These are phyloP conservation scores for Lachnellula occidentalis DNA, from an alignment of 2,329 filamentous ascomycete species.

Conservation along the genomic window DNA sequence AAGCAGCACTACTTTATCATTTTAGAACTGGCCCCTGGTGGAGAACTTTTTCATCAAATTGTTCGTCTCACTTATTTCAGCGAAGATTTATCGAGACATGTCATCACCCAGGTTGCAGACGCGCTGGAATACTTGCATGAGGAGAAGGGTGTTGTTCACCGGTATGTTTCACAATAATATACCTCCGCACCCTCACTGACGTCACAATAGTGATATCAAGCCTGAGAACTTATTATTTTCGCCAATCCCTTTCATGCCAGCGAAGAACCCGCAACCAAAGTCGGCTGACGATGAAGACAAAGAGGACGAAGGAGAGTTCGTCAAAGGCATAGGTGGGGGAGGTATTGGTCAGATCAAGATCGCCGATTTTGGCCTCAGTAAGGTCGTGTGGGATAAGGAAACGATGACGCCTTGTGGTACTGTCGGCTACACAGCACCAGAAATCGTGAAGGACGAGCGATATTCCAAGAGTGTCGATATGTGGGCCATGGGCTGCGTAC, in stretches of 20 bases:
- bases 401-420: constrained; percentile 99
- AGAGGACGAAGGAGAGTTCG: constrained; percentile 90
- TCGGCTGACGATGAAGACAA: constrained; percentile 94
- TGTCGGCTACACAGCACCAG: constrained; percentile 94
- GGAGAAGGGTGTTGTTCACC: constrained; percentile 90
- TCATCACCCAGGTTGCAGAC: constrained; percentile 92
- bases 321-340: constrained; percentile 73
- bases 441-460: constrained; percentile 97
- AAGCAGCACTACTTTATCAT: constrained; percentile 97
- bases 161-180: constrained; percentile 52
- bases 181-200: constrained; percentile 23
- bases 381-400: constrained; percentile 96
- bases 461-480: constrained; percentile 99
- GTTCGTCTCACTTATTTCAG: constrained; percentile 98
- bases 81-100: constrained; percentile 88
- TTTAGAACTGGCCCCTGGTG: constrained; percentile 88
- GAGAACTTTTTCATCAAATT: constrained; percentile 97
- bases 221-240: constrained; percentile 95
- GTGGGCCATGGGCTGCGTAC: constrained; percentile 95
- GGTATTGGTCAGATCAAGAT: constrained; percentile 96
- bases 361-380: constrained; percentile 94
- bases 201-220: constrained; percentile 77
- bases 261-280: constrained; percentile 72
- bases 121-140: constrained; percentile 92
- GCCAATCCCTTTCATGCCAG: constrained; percentile 74